Evolutionary conservation across 371 early-diverging fungal genomes (phyloP), one percentile per base, ranked within the genome.

Genomic region (Rhizopus arrhizus): DNA sequence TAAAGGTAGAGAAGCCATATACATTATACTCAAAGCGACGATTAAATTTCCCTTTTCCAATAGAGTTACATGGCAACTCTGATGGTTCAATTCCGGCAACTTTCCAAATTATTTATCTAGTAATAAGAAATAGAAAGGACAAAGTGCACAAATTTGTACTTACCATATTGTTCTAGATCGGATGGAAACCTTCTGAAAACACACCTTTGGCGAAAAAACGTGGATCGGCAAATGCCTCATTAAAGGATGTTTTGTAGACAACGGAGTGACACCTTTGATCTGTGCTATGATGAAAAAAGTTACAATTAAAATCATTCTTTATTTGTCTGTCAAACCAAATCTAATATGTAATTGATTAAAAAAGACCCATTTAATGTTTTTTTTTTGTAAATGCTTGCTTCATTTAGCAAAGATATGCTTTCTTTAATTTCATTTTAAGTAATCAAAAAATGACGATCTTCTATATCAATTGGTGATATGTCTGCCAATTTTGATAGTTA

Each of bases 51-150:
- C 2, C 55, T 36, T 16, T 22, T 55, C 15, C 41, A 38, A 55
- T 77, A 91, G 94, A 92, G 57, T 66, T 96, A 56, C 90, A 97
- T 59, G 96, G 95, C 12, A 87, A 94, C 69, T 76, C 85, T 36
- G 97, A 97, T 61, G 96, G 96, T 12, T 73, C 89, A 1, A 82
- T 97, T 29, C 96, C 97, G 5, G 98, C 98, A 9, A 98, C 98
- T 3, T 98, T 97, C 74, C 93, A 95, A 68, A 84, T 95, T 50
- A 78, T 87, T 35, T 91, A 90, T 59, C 82, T 91, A 85, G 88
- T 88, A 84, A 61, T 68, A 22, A 11, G 42, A 56, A 40, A 50
- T 55, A 52, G 45, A 41, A 12, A 51, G 36, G 46, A 38, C 29
- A 32, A 36, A 15, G 15, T 11, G 10, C 40, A 28, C 6, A 16